Evolutionary conservation across 169 alveolate genomes (phyloP).

Genomic region (Eimeria maxima): DNA sequence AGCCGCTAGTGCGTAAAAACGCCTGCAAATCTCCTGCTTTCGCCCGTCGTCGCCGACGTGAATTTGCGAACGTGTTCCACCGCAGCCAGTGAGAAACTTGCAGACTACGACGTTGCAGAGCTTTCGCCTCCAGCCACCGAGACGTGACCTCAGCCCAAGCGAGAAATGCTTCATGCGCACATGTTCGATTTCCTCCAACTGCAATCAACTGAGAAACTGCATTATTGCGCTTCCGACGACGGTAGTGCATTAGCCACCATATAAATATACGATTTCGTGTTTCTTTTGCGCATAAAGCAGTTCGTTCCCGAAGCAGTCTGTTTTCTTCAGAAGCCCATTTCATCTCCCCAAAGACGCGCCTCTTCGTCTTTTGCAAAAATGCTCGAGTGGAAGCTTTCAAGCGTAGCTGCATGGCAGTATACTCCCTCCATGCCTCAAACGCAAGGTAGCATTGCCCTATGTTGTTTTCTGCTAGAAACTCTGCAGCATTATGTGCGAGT

Average conservation of each 20-base stretch:
- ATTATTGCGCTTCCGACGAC: slow-evolving; percentile 24
- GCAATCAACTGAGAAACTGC: slow-evolving; percentile 5
- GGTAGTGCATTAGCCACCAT: slow-evolving; percentile 28
- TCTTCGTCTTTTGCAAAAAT: neutral
- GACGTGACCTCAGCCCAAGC: slow-evolving; percentile 48
- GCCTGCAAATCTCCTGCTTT: neutral
- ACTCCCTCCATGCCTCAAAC: slow-evolving; percentile 10
- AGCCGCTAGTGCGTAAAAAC: neutral
- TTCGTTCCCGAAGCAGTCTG: neutral
- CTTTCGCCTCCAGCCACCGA: neutral
- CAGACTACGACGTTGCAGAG: neutral
- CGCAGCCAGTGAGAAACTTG: slow-evolving; percentile 11
- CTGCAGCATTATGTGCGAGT: neutral
- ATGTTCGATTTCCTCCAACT: neutral
- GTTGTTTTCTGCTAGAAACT: neutral
- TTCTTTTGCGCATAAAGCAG: neutral
- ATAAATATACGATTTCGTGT: neutral
- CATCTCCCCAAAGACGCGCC: slow-evolving; percentile 12
- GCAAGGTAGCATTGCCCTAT: neutral
- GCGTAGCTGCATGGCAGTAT: neutral
- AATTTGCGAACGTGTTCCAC: neutral
- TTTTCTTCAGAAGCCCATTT: neutral
- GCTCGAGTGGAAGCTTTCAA: neutral
- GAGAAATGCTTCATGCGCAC: neutral
- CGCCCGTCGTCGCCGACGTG: neutral